Conservation (phyloP, 1,284 basidiomycete species). For the Vanrija pseudolonga region DNA sequence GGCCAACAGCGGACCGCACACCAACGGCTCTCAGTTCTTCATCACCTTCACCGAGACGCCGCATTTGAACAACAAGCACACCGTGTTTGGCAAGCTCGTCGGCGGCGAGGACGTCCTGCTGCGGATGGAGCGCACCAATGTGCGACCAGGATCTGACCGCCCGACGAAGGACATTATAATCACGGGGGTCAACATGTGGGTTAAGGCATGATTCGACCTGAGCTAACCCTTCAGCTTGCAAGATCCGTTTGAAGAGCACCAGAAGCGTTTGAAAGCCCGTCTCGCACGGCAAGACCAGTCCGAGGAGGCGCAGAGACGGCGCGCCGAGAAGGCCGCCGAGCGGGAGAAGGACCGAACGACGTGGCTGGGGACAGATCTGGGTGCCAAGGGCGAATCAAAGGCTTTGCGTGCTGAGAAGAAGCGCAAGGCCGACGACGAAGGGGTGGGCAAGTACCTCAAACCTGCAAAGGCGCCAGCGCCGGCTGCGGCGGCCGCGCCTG, state of each 20-base stretch:
- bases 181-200: slow-evolving; percentile 43
- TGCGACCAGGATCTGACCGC: slow-evolving; percentile 78
- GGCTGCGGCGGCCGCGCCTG: slow-evolving; percentile 1
- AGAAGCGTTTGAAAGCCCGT: slow-evolving; percentile 43
- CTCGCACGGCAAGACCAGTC: slow-evolving; percentile 43
- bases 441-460: slow-evolving; percentile 51
- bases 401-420: slow-evolving; percentile 32
- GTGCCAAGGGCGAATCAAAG: slow-evolving; percentile 38
- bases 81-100: slow-evolving; percentile 93
- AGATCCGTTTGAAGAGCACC: slow-evolving; percentile 53
- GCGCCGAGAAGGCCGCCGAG: slow-evolving; percentile 43
- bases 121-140: slow-evolving; percentile 72
- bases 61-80: slow-evolving; percentile 65
- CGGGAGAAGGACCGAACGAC: slow-evolving; percentile 51
- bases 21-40: slow-evolving; percentile 77
- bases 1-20: slow-evolving; percentile 77
- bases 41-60: slow-evolving; percentile 76
- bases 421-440: slow-evolving; percentile 35
- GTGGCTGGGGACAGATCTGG: slow-evolving; percentile 50
- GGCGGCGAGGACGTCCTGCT: slow-evolving; percentile 88
- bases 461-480: background rate
- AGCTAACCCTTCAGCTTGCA: slow-evolving; percentile 38
- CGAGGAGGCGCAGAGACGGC: slow-evolving; percentile 39
- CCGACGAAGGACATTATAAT: slow-evolving; percentile 73
- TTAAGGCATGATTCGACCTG: background rate